Conservation (phyloP, 164 flowering plant genomes). For the Taxillus chinensis region DNA sequence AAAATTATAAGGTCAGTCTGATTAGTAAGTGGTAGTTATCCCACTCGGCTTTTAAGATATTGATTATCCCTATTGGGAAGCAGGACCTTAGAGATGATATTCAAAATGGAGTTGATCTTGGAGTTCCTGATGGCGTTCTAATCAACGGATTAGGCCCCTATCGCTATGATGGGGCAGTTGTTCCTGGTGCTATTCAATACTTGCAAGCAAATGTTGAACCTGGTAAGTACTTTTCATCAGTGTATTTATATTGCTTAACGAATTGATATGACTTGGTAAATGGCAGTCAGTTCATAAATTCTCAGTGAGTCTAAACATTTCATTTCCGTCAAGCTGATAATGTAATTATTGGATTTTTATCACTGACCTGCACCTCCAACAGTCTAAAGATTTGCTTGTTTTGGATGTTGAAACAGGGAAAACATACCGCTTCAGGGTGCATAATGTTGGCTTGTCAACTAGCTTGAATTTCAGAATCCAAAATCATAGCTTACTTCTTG, state of each 20-base stretch:
- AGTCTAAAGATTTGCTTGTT: neutral
- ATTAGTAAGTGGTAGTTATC: neutral
- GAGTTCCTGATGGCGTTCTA: slow-evolving; percentile 76
- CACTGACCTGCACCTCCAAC: too few species aligned
- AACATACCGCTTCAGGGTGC: slow-evolving; percentile 82
- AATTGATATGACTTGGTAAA: neutral
- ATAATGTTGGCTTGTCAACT: slow-evolving; percentile 82
- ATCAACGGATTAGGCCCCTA: slow-evolving; percentile 77
- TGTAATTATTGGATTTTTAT: too few species aligned
- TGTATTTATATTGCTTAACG: neutral
- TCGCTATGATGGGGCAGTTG: slow-evolving; percentile 45
- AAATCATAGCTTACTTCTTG: slow-evolving; percentile 77
- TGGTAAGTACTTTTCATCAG: slow-evolving; percentile 28
- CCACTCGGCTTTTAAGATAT: neutral
- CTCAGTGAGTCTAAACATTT: too few species aligned
- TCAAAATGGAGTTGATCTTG: slow-evolving; percentile 57
- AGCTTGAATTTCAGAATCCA: slow-evolving; percentile 93
- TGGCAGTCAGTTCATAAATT: too few species aligned
- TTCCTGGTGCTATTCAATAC: slow-evolving; percentile 46
- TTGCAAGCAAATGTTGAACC: slow-evolving; percentile 68
- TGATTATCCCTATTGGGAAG: slow-evolving; percentile 6
- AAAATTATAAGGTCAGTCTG: slow-evolving; percentile 62
- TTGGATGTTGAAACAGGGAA: slow-evolving; percentile 45
- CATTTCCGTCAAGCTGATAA: too few species aligned
- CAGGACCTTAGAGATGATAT: slow-evolving; percentile 66